Conservation (phyloP, 2,329 filamentous ascomycete species). For the Fusarium sp. region DNA sequence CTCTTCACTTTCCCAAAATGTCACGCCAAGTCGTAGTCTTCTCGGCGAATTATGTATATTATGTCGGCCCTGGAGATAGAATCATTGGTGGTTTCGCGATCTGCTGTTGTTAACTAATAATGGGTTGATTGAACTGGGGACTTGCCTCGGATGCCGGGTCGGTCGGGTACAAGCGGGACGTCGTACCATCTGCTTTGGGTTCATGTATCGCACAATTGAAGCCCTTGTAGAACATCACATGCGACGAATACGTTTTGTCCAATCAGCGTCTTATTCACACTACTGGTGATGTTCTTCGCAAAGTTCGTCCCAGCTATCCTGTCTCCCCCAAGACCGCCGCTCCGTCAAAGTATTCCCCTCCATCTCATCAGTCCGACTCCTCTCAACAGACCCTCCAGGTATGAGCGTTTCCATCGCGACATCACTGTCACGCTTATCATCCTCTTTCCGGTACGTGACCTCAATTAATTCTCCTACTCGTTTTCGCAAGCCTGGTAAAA, state of each 20-base stretch:
- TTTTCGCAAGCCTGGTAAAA: neutral
- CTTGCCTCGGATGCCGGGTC: constrained; percentile 13
- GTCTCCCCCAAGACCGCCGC: neutral
- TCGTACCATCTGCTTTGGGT: neutral
- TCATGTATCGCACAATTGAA: neutral
- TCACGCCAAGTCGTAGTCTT: constrained; percentile 11
- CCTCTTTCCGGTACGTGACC: neutral
- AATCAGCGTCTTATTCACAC: neutral
- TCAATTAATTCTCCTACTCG: neutral
- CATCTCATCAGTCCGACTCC: neutral
- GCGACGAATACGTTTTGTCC: fast-evolving
- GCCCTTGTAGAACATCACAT: neutral
- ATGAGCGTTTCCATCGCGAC: neutral
- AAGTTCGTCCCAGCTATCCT: neutral
- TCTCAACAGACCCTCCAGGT: fast-evolving
- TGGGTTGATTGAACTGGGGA: constrained; percentile 2
- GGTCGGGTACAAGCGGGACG: constrained; percentile 8
- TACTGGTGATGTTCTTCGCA: neutral
- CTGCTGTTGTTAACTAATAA: constrained; percentile 7
- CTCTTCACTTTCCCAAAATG: neutral
- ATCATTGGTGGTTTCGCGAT: constrained; percentile 3
- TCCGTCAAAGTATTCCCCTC: neutral
- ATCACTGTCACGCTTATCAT: fast-evolving
- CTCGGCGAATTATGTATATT: constrained; percentile 29
- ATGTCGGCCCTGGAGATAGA: constrained; percentile 9